Conservation (phyloP, 2,329 filamentous ascomycete species). For the Thyridium curvatum region DNA sequence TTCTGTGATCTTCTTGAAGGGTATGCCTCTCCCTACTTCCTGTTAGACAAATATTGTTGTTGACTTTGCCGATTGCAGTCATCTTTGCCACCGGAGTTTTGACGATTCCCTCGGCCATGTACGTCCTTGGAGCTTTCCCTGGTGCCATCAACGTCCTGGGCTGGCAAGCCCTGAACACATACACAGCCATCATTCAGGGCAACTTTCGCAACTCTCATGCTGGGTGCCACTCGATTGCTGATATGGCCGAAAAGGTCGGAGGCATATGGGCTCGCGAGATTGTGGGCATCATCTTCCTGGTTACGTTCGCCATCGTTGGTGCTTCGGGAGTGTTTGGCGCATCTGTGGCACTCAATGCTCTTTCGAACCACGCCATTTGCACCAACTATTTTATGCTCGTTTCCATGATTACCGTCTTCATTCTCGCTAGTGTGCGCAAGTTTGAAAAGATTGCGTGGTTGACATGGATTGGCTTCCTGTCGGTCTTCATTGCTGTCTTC, state of each 20-base stretch:
- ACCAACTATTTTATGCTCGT: slow-evolving; percentile 52
- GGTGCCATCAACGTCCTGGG: slow-evolving; percentile 35
- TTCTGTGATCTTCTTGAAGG: slow-evolving; percentile 39
- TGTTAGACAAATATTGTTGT: no score
- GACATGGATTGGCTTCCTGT: slow-evolving; percentile 53
- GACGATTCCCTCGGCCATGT: slow-evolving; percentile 34
- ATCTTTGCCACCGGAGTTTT: slow-evolving; percentile 37
- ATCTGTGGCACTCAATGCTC: slow-evolving; percentile 52
- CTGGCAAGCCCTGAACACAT: slow-evolving; percentile 32
- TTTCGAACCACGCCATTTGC: slow-evolving; percentile 51
- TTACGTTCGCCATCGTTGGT: slow-evolving; percentile 50
- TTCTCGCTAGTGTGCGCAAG: slow-evolving; percentile 47
- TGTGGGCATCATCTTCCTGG: slow-evolving; percentile 46
- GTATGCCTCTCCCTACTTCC: no score
- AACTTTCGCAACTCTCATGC: slow-evolving; percentile 30
- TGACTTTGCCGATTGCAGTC: slow-evolving; percentile 12
- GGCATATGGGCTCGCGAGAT: slow-evolving; percentile 45
- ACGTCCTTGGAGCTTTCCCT: slow-evolving; percentile 31
- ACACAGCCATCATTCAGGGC: slow-evolving; percentile 30
- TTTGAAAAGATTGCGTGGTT: slow-evolving; percentile 56
- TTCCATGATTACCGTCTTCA: slow-evolving; percentile 40
- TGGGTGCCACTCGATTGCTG: slow-evolving; percentile 34
- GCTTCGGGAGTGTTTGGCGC: slow-evolving; percentile 54
- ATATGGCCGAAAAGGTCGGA: slow-evolving; percentile 53
- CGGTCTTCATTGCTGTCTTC: slow-evolving; percentile 51